A percentile compares a stretch with the other conserved stretches of the same genome.
Evolutionary conservation across 257 asterid genomes (phyloP).

Genomic region (Przewalskia tangutica): DNA sequence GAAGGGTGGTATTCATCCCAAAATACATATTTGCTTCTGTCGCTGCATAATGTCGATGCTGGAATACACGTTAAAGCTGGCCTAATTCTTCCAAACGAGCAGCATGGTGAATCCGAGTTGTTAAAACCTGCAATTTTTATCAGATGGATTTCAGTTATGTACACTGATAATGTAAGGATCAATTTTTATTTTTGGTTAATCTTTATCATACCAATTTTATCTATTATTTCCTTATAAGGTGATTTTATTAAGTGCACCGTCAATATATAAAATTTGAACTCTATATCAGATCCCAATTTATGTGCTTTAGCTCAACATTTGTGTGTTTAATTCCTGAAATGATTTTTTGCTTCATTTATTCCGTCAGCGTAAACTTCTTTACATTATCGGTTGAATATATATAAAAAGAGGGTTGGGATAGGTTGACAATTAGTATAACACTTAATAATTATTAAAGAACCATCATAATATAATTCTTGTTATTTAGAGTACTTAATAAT

Average conservation of each 20-base stretch:
- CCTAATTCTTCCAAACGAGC: constrained; percentile 71
- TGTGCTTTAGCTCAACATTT: background rate
- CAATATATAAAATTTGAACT: background rate
- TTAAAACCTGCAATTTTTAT: constrained; percentile 43
- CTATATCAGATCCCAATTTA: background rate
- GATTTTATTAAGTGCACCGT: background rate
- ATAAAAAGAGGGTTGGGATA: no score
- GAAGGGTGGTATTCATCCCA: constrained; percentile 96
- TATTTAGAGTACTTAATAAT: no score
- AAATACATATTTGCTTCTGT: constrained; percentile 81
- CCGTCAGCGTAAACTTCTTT: no score
- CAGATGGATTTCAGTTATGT: background rate
- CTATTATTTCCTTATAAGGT: background rate
- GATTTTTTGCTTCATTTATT: background rate
- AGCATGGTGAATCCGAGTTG: constrained; percentile 77
- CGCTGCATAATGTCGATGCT: constrained; percentile 62
- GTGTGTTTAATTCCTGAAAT: background rate
- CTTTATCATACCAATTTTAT: background rate
- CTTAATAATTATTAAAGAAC: no score
- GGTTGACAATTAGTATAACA: no score
- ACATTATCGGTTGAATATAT: no score
- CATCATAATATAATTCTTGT: no score
- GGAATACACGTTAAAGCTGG: constrained; percentile 87
- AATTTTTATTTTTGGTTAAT: background rate
- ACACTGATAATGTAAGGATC: background rate